A percentile compares a stretch with the other conserved stretches of the same genome.
phyloP scores from a whole-genome alignment of 441 rosid species.

The Gossypium schwendimanii region DNA sequence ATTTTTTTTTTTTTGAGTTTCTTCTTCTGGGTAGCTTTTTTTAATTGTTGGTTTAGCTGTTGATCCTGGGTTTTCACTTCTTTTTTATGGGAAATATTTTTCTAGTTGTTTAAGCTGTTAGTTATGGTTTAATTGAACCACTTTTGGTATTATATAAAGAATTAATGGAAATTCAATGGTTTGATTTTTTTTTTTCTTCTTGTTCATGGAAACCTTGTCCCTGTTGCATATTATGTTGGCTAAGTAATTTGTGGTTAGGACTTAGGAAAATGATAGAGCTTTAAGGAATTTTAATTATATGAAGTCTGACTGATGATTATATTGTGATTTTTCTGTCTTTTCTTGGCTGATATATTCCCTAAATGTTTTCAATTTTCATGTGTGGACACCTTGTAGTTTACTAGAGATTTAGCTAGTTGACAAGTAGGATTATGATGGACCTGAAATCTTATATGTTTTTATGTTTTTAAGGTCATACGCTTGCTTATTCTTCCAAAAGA shows the following conservation, averaged over 20 bases:
- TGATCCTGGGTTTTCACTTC: background rate
- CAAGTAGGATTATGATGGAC: background rate
- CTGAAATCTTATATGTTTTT: background rate
- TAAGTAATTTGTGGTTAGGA: constrained; percentile 1
- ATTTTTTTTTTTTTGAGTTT: background rate
- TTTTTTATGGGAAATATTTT: background rate
- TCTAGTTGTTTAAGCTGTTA: background rate
- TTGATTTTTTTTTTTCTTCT: background rate
- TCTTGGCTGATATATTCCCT: background rate
- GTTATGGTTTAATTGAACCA: constrained; percentile 7
- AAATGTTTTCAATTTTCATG: background rate
- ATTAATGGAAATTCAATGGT: background rate
- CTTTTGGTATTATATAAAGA: constrained; percentile 1
- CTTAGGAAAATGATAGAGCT: background rate
- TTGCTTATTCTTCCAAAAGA: background rate
- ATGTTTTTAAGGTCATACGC: background rate
- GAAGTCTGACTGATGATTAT: background rate
- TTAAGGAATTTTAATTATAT: background rate
- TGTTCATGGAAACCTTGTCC: background rate
- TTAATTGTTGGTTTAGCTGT: background rate
- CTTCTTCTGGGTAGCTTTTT: background rate
- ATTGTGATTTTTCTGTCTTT: background rate
- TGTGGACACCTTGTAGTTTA: background rate
- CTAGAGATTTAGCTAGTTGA: background rate
- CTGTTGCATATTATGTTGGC: background rate